Conservation (phyloP, 345 rosid genomes). For the Mercurialis annua region DNA sequence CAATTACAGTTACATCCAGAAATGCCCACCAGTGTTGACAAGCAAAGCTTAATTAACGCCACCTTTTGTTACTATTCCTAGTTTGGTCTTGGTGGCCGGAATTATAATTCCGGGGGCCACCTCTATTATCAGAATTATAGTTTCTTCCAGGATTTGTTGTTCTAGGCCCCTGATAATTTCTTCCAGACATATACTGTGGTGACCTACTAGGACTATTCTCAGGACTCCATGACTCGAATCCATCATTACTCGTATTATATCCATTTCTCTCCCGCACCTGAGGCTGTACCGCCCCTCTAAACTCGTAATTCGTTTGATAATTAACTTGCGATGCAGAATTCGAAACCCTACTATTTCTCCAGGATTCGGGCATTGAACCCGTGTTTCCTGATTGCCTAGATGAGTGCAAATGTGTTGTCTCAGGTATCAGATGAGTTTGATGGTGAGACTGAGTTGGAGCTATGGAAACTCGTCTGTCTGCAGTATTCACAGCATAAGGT, state of each 20-base stretch:
- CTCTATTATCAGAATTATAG: constrained; percentile 32
- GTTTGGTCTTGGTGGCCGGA: constrained; percentile 43
- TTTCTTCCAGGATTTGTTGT: constrained; percentile 23
- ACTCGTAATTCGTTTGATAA: constrained; percentile 30
- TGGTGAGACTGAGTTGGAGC: constrained; percentile 4
- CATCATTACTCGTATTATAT: constrained; percentile 35
- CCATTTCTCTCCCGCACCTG: constrained; percentile 41
- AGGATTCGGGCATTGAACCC: constrained; percentile 30
- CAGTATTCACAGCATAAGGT: constrained; percentile 4
- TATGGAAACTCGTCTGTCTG: constrained; percentile 28
- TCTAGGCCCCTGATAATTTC: constrained; percentile 31
- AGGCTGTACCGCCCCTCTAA: constrained; percentile 30
- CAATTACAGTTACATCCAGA: constrained; percentile 14
- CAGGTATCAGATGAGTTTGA: constrained; percentile 18
- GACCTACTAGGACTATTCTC: constrained; percentile 65
- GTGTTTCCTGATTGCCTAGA: constrained; percentile 34
- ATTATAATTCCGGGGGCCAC: constrained; percentile 42
- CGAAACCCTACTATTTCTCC: constrained; percentile 50
- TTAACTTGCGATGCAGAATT: constrained; percentile 35
- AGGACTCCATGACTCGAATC: constrained; percentile 85
- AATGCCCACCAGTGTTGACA: neutral
- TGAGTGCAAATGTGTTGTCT: constrained; percentile 13
- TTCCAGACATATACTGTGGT: constrained; percentile 32
- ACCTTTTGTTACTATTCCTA: constrained; percentile 45
- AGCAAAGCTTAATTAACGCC: constrained; percentile 35